Evolutionary conservation across 2,329 filamentous ascomycete species (phyloP).

Genomic region (Aspergillus oerlinghausenensis): DNA sequence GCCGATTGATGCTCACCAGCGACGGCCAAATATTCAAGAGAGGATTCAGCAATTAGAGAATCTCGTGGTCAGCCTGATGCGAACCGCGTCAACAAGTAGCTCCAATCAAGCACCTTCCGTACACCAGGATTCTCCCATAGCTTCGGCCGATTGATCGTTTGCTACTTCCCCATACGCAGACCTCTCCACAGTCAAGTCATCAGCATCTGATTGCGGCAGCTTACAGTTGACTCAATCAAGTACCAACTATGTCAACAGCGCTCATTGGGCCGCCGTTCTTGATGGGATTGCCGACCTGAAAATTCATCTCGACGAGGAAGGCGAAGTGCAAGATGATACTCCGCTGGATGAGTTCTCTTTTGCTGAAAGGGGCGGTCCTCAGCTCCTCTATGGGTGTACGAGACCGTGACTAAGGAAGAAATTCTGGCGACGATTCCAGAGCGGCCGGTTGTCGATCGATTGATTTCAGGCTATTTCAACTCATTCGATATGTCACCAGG

Average conservation of each 20-base stretch:
- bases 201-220: background rate
- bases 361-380: background rate
- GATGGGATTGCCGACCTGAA: background rate
- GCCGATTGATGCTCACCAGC: constrained; percentile 27
- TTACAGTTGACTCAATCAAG: background rate
- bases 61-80: constrained; percentile 1
- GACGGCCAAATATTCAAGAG: constrained; percentile 43
- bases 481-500: constrained; percentile 4
- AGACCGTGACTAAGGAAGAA: constrained; percentile 1
- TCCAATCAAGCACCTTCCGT: background rate
- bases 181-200: background rate
- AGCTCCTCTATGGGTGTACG: background rate
- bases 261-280: constrained; percentile 1
- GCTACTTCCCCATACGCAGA: background rate
- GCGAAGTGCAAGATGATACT: background rate
- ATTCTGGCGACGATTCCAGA: constrained; percentile 5
- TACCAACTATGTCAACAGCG: background rate
- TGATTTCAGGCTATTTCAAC: constrained; percentile 7
- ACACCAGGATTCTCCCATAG: background rate
- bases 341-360: background rate
- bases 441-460: constrained; percentile 5
- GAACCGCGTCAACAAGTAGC: background rate
- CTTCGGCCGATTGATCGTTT: background rate
- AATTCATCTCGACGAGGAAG: background rate
- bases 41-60: constrained; percentile 10